Base-by-base conservation (phyloP, 768 basidiomycete genomes). In the Tephrocybe sp. region DNA sequence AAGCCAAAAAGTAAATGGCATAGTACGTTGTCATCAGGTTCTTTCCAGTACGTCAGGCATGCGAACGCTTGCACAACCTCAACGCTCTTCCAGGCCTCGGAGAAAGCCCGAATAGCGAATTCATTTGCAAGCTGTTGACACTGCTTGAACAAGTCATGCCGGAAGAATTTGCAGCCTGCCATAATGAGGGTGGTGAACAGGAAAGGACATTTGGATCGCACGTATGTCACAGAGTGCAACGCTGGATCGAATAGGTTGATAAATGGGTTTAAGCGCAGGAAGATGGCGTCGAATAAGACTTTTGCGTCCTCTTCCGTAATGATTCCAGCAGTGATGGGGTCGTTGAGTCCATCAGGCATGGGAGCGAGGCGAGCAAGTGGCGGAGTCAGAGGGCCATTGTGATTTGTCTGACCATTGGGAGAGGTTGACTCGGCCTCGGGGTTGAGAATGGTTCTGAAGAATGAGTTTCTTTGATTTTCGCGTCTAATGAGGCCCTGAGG, bases 21-120 rank as follows among this genome's bases (percentile, higher is more conserved):
- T 66, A 78, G 40, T 55, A 88, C 87, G 47, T 82, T 88, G 57
- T 95, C 93, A 54, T 88, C 84, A 33, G 91, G 87, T 58, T 91
- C 88, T 63, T 80, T 86, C 90, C 91, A 94, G 66, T 94, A 94
- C 31, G 86, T 90, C 52, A 94, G 73, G 58, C 90, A 91, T 16
- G 88, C 85, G 63, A 92, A 89, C 22, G 91, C 89, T 67, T 95
- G 93, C 3, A 90, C 87, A 18, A 92, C 83, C 66, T 93, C 92
- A 45, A 94, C 83, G 53, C 83, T 77, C 63, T 89, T 86, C 79
- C 80, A 84, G n/a, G 76, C 78, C 54, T 87, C 83, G 25, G 82
- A 76, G 59, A 94, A 91, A 8, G 91, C 89, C 50, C 81, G 79
- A 22, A 87, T 74, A n/a, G 85, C 83, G 55, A 85, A 78, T 19